Conservation (phyloP, 2,329 filamentous ascomycete genomes). For the Bipolaris cookei region DNA sequence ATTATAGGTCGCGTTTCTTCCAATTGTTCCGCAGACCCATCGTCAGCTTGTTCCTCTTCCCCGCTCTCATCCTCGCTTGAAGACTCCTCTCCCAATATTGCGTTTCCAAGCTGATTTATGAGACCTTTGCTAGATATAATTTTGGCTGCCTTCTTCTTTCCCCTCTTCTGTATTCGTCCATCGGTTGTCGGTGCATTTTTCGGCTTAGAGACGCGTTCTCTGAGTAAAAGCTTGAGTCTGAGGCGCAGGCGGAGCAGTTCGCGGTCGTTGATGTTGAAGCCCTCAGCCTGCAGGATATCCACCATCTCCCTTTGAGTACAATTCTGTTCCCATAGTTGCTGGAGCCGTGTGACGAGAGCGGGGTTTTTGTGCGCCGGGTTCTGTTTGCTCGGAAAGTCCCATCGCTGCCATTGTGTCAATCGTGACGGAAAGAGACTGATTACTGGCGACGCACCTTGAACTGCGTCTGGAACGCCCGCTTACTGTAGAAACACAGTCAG, state of each 20-base stretch:
- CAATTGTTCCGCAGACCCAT: background rate
- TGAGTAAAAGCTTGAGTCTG: slow-evolving; percentile 71
- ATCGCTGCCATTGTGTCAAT: slow-evolving; percentile 55
- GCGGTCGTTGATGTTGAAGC: slow-evolving; percentile 73
- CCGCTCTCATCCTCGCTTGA: slow-evolving; percentile 27
- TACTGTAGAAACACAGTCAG: slow-evolving; percentile 57
- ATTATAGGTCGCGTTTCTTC: slow-evolving; percentile 14
- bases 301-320: slow-evolving; percentile 76
- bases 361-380: slow-evolving; percentile 74
- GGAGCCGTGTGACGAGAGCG: slow-evolving; percentile 70
- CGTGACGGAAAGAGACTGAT: background rate
- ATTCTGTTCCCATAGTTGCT: slow-evolving; percentile 80
- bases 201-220: slow-evolving; percentile 59
- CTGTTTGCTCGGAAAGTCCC: slow-evolving; percentile 79
- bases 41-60: slow-evolving; percentile 11
- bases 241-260: slow-evolving; percentile 73
- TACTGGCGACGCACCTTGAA: slow-evolving; percentile 60
- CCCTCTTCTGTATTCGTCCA: slow-evolving; percentile 21
- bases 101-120: slow-evolving; percentile 38
- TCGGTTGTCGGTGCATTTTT: slow-evolving; percentile 52
- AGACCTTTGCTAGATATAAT: slow-evolving; percentile 22
- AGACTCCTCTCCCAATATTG: slow-evolving; percentile 33
- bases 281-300: slow-evolving; percentile 70
- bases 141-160: slow-evolving; percentile 24
- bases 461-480: slow-evolving; percentile 76